Conservation (phyloP, 345 rosid species). For the Gossypium anomalum region DNA sequence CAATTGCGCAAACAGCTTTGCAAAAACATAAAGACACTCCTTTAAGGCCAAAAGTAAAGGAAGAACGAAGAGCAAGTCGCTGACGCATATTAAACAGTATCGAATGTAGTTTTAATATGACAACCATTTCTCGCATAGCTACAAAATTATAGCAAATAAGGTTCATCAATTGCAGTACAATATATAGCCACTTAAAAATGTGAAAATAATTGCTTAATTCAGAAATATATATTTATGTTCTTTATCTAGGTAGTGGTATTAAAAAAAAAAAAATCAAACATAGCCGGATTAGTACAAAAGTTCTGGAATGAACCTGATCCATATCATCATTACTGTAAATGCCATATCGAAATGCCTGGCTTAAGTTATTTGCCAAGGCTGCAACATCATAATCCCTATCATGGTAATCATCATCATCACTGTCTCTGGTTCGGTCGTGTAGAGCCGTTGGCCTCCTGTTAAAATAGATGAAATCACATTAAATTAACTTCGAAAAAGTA, state of each 20-base stretch:
- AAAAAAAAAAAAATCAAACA: background rate
- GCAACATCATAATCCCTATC: slow-evolving; percentile 97
- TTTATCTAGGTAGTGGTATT: background rate
- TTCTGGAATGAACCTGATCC: slow-evolving; percentile 60
- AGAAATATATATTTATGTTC: background rate
- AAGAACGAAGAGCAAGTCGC: background rate
- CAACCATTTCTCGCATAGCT: background rate
- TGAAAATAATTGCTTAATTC: background rate
- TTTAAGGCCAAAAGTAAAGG: slow-evolving; percentile 1
- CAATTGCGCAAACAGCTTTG: background rate
- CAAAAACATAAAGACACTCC: background rate
- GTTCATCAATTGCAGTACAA: background rate
- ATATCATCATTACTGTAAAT: slow-evolving; percentile 70
- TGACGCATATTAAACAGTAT: background rate
- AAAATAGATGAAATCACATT: slow-evolving; percentile 15
- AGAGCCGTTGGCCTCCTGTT: slow-evolving; percentile 86
- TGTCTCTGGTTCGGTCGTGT: slow-evolving; percentile 77
- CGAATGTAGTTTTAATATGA: background rate
- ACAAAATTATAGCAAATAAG: background rate
- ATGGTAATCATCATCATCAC: slow-evolving; percentile 80
- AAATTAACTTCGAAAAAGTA: background rate
- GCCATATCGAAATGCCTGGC: slow-evolving; percentile 89
- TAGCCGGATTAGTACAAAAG: slow-evolving; percentile 13
- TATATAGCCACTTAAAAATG: background rate
- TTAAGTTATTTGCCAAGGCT: slow-evolving; percentile 82